Evolutionary conservation across 352 stramenopile genomes (phyloP), one percentile per base, ranked within the genome.

Genomic region (Aphanomyces astaci): DNA sequence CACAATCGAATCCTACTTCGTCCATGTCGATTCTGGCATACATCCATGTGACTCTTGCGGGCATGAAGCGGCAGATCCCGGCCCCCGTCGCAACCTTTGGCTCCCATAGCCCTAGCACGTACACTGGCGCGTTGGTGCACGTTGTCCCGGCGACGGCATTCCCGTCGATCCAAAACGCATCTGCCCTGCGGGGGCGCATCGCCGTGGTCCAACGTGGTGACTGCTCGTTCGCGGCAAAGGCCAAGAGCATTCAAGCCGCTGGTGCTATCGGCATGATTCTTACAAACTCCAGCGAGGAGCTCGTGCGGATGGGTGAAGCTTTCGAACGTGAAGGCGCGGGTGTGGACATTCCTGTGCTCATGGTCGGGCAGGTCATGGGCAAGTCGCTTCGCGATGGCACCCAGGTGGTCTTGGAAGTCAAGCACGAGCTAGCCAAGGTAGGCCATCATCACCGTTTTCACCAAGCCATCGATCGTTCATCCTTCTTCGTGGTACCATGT

Each of bases 151-250:
- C 81, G 22, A 80, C 77, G 4, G 84, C 84, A 4, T 83, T 89
- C n/a, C 71, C 74, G 5, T 48, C 74, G 49, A 68, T 92, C 11
- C 55, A 71, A 36, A 89, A 90, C 51, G 75, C 75, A 19, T 49
- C 49, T 0, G 80, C 82, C 3, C 62, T 92, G 27, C 68, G 56
- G 0, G 83, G 80, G 19, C 60, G 77, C 22, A 79, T 91, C 25
- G 83, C 79, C 33, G 64, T 89, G 22, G 83, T 89, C 22, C 79
- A 88, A 28, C 83, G 81, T 4, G 83, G 81, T 19, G 81, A 82
- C 25, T 91, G 81, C 73, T 88, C 80, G 36, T 89, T 91, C 22
- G 73, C 74, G 5, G 74, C 80, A 45, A 91, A 91, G 72, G 80
- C 83, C 15, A 73, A 75, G 13, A 73, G 81, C 51, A 60, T 91